Percentiles rank a stretch among this genome's conserved stretches.
Conservation (phyloP, 495 filamentous ascomycete genomes). For the Penicillium ucsense region DNA sequence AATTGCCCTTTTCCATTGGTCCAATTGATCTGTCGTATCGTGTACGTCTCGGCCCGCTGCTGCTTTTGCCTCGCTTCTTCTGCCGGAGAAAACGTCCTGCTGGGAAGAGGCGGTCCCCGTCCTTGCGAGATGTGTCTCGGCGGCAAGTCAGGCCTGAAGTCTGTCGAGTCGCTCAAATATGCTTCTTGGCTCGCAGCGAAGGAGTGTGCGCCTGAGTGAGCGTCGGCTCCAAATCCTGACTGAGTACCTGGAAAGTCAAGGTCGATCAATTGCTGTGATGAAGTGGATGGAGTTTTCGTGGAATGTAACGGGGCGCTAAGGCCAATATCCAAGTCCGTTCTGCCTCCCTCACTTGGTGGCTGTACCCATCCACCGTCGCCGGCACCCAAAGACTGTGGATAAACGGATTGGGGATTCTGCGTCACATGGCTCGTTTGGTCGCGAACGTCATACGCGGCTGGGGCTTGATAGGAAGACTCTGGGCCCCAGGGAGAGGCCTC, state of each 20-base stretch:
- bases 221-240: slow-evolving; percentile 2
- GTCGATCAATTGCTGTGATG: slow-evolving; percentile 33
- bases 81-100: slow-evolving; percentile 15
- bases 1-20: slow-evolving; percentile 31
- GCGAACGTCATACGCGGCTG: too few species aligned
- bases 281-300: slow-evolving; percentile 21
- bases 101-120: not conserved
- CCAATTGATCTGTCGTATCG: slow-evolving; percentile 63
- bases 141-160: not conserved
- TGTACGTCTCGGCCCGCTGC: slow-evolving; percentile 54
- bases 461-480: slow-evolving; percentile 11
- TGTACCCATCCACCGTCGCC: not conserved
- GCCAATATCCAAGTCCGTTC: slow-evolving; percentile 13
- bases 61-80: slow-evolving; percentile 31
- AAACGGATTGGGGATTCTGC: too few species aligned
- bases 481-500: slow-evolving; percentile 13
- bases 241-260: slow-evolving; percentile 13
- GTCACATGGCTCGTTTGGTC: too few species aligned
- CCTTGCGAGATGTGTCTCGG: not conserved
- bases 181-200: too few species aligned
- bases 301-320: slow-evolving; percentile 18
- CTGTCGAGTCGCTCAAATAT: not conserved
- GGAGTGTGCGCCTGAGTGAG: not conserved
- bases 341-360: slow-evolving; percentile 5
- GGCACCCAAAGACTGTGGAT: too few species aligned